Percentiles rank a stretch among this genome's conserved stretches.
phyloP scores from a whole-genome alignment of 768 basidiomycete genomes.

The Lactarius evosmus region DNA sequence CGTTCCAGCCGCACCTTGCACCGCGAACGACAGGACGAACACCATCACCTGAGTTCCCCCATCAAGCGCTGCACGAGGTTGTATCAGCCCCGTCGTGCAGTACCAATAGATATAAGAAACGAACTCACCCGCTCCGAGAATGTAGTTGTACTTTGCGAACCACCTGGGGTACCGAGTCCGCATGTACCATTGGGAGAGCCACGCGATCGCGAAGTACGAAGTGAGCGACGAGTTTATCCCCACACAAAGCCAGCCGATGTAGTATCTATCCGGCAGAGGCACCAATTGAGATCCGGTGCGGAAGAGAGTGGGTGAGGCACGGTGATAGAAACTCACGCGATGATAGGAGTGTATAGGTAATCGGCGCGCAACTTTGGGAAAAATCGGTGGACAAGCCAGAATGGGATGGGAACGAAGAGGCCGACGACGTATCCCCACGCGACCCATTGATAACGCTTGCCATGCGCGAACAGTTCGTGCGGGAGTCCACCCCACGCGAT shows the following conservation, averaged over 20 bases:
- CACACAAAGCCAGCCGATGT: conserved; percentile 49
- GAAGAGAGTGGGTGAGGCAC: conserved; percentile 4
- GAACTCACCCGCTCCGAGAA: conserved; percentile 36
- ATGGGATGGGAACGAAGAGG: conserved; percentile 50
- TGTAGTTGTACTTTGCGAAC: conserved; percentile 42
- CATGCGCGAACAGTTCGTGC: conserved; percentile 25
- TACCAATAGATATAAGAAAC: neutral
- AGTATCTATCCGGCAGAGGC: conserved; percentile 36
- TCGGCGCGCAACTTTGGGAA: conserved; percentile 47
- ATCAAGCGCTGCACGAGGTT: conserved; percentile 34
- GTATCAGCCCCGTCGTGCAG: neutral
- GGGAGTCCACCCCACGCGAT: conserved; percentile 47
- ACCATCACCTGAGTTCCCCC: conserved; percentile 54
- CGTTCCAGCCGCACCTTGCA: conserved; percentile 47
- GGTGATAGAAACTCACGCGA: conserved; percentile 36
- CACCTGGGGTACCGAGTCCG: conserved; percentile 39
- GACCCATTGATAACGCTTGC: conserved; percentile 45
- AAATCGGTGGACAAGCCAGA: conserved; percentile 46
- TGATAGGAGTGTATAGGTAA: conserved; percentile 47
- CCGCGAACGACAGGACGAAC: conserved; percentile 29
- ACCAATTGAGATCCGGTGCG: neutral
- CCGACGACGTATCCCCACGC: conserved; percentile 48
- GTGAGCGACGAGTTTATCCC: conserved; percentile 50
- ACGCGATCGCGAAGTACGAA: conserved; percentile 43
- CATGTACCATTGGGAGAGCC: conserved; percentile 47